phyloP scores from a whole-genome alignment of 1,139 yeast genomes.

The Lodderomyces pseudojiufengensis region DNA sequence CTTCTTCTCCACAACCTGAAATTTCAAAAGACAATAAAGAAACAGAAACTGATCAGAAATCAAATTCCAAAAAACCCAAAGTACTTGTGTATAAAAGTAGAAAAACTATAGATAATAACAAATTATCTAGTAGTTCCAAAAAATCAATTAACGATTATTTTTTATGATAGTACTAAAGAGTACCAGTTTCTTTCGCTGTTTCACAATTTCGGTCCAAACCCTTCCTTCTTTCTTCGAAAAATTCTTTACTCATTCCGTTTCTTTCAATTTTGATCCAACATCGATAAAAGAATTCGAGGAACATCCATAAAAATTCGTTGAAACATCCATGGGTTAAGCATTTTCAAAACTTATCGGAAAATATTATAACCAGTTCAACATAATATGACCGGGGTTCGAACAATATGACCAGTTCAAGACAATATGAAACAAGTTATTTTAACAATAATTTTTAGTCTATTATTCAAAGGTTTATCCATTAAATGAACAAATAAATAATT shows the following conservation, averaged over 20 bases:
- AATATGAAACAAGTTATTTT: too few relatives aligned
- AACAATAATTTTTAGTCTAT: too few relatives aligned
- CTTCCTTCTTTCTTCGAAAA: background rate
- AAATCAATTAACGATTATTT: slow-evolving; percentile 4
- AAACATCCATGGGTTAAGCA: too few relatives aligned
- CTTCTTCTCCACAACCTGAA: background rate
- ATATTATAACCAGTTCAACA: too few relatives aligned
- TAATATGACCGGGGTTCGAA: too few relatives aligned
- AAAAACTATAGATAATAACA: slow-evolving; percentile 7
- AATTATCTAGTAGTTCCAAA: background rate
- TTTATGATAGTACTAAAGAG: background rate
- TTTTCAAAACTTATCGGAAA: too few relatives aligned
- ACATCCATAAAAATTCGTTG: too few relatives aligned
- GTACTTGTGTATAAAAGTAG: slow-evolving; percentile 14
- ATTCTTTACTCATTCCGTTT: background rate
- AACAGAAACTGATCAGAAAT: background rate
- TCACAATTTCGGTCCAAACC: background rate
- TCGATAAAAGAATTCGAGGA: too few relatives aligned
- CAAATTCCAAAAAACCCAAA: slow-evolving; percentile 7
- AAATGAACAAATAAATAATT: too few relatives aligned
- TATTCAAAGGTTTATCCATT: too few relatives aligned
- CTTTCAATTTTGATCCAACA: background rate
- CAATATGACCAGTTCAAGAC: too few relatives aligned
- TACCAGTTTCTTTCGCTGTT: background rate
- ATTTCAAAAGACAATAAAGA: background rate